Evolutionary conservation across 495 filamentous ascomycete species (phyloP).

Genomic region (Penicillium roqueforti): DNA sequence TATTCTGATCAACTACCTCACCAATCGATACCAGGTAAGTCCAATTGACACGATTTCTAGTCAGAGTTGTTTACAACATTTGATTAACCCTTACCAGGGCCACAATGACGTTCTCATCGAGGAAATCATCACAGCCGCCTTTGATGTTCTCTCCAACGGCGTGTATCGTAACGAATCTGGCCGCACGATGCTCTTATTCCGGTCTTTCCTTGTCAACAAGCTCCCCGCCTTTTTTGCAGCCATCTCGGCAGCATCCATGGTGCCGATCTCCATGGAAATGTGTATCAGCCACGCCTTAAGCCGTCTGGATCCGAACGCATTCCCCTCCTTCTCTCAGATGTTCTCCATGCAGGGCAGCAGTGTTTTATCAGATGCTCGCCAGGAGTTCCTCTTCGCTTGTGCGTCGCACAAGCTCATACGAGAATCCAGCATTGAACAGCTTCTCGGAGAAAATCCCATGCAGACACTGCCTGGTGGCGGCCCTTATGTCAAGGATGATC

Average conservation of each 20-base stretch:
- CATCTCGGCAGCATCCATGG: slow-evolving; percentile 56
- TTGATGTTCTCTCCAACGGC: slow-evolving; percentile 84
- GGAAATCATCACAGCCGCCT: slow-evolving; percentile 80
- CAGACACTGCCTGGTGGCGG: slow-evolving; percentile 71
- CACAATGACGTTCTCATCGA: slow-evolving; percentile 70
- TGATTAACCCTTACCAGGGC: slow-evolving; percentile 43
- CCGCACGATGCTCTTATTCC: slow-evolving; percentile 70
- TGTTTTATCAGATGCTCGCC: slow-evolving; percentile 75
- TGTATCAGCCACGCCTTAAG: slow-evolving; percentile 76
- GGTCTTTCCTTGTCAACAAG: slow-evolving; percentile 92
- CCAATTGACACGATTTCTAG: neutral
- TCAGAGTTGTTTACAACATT: neutral
- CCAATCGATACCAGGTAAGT: slow-evolving; percentile 72
- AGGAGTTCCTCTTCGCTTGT: slow-evolving; percentile 91
- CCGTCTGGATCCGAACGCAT: slow-evolving; percentile 72
- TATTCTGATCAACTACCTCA: slow-evolving; percentile 70
- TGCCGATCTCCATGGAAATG: slow-evolving; percentile 63
- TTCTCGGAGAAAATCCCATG: slow-evolving; percentile 84
- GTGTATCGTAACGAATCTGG: slow-evolving; percentile 72
- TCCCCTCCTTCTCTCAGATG: slow-evolving; percentile 74
- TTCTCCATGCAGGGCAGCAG: slow-evolving; percentile 73
- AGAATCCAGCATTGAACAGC: slow-evolving; percentile 68
- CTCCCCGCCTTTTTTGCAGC: slow-evolving; percentile 72
- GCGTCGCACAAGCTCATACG: slow-evolving; percentile 78
- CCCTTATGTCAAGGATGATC: slow-evolving; percentile 68